phyloP scores from a whole-genome alignment of 2,329 filamentous ascomycete genomes.

The Tolypocladium ovalisporum region DNA sequence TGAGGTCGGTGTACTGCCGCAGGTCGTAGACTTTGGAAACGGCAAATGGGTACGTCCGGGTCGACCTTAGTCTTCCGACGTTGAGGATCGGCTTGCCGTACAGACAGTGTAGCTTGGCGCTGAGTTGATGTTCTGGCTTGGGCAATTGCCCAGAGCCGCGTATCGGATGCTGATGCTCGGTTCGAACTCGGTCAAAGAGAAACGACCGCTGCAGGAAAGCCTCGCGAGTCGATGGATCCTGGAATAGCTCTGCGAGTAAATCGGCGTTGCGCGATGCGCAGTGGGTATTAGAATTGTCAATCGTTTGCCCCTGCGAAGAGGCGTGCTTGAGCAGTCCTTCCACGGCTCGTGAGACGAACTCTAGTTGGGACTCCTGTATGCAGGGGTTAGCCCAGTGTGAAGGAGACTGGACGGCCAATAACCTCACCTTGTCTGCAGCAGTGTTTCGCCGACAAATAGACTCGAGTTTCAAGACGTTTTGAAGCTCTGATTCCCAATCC shows the following conservation, averaged over 20 bases:
- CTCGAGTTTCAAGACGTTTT: slow-evolving; percentile 31
- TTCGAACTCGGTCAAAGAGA: slow-evolving; percentile 47
- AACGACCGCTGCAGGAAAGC: slow-evolving; percentile 54
- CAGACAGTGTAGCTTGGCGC: slow-evolving; percentile 60
- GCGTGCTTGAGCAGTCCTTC: slow-evolving; percentile 34
- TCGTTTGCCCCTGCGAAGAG: slow-evolving; percentile 19
- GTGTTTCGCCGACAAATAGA: slow-evolving; percentile 25
- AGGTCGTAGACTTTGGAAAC: slow-evolving; percentile 64
- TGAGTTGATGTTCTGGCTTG: slow-evolving; percentile 41
- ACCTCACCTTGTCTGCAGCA: slow-evolving; percentile 27
- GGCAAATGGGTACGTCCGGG: slow-evolving; percentile 46
- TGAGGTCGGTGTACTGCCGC: slow-evolving; percentile 50
- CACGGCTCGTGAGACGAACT: slow-evolving; percentile 36
- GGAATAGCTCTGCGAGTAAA: slow-evolving; percentile 33
- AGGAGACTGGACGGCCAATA: neutral
- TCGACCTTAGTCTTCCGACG: slow-evolving; percentile 21
- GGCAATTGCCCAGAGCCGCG: neutral
- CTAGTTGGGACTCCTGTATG: slow-evolving; percentile 28
- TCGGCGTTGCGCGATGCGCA: slow-evolving; percentile 35
- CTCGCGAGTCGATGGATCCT: slow-evolving; percentile 38
- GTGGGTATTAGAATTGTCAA: slow-evolving; percentile 22
- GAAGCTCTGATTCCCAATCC: slow-evolving; percentile 32
- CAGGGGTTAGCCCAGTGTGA: neutral
- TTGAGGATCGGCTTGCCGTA: slow-evolving; percentile 50
- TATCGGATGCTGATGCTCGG: slow-evolving; percentile 13